Conservation (phyloP, 2,329 filamentous ascomycete species). For the Arthrobotrys iridis region DNA sequence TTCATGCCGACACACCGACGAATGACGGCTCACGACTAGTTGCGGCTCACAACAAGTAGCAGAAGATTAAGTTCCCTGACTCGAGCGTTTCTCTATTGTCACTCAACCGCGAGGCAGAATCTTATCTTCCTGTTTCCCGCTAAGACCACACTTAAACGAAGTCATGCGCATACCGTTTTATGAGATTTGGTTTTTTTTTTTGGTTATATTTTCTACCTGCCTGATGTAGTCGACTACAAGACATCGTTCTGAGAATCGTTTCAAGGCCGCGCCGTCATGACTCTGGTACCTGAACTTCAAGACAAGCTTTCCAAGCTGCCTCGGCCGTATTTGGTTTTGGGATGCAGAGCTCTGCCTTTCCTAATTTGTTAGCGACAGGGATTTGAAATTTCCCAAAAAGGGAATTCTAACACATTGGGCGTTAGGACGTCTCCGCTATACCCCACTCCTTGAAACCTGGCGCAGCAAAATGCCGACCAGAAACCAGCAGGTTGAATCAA, state of each 20-base stretch:
- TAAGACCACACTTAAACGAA: constrained; percentile 28
- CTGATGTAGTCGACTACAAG: constrained; percentile 10
- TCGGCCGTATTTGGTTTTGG: constrained; percentile 22
- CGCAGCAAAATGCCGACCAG: not conserved
- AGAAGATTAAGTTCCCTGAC: not conserved
- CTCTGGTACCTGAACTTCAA: constrained; percentile 31
- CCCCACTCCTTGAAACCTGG: constrained; percentile 42
- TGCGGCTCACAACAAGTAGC: not conserved
- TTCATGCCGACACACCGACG: not conserved
- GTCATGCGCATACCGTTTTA: not conserved
- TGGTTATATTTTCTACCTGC: constrained; percentile 3
- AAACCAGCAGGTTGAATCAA: not conserved
- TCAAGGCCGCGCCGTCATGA: constrained; percentile 23
- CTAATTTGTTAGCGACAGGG: not conserved
- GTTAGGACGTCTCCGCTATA: constrained; percentile 10
- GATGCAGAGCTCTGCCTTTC: constrained; percentile 17
- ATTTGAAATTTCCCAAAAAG: not conserved
- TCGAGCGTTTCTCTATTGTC: not conserved
- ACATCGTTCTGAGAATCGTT: constrained; percentile 1
- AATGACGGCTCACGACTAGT: not conserved
- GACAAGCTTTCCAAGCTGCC: constrained; percentile 23
- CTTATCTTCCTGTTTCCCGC: constrained; percentile 6
- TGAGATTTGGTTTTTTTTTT: not conserved
- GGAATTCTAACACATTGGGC: constrained; percentile 34
- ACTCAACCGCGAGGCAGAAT: not conserved